Percentiles rank a stretch among this genome's conserved stretches.
Conservation (phyloP, 108 stramenopile species). For the Cyclotella distinguenda region DNA sequence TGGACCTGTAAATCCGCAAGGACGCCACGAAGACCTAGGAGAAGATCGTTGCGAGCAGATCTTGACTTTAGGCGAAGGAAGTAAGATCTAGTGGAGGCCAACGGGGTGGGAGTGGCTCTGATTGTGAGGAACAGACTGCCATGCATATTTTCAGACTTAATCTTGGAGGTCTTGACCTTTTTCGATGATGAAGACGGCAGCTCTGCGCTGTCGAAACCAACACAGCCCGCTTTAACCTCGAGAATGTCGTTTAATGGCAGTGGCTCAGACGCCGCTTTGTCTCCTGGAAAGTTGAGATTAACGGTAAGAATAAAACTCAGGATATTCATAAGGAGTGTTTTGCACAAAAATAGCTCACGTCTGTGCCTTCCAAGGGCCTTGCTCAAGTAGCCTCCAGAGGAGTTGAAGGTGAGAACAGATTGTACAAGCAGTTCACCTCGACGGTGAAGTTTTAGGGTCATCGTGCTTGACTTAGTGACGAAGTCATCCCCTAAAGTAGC, state of each 20-base stretch:
- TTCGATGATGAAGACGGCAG: conserved; percentile 68
- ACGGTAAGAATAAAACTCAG: neutral
- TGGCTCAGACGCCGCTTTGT: conserved; percentile 81
- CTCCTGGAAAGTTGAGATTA: conserved; percentile 14
- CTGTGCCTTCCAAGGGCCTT: conserved; percentile 79
- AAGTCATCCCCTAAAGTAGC: conserved; percentile 67
- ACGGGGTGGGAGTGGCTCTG: conserved; percentile 79
- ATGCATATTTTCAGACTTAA: conserved; percentile 76
- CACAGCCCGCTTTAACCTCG: conserved; percentile 83
- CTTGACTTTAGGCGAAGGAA: conserved; percentile 84
- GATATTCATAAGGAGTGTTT: no score
- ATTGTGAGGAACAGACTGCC: conserved; percentile 84
- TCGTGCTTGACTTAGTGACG: conserved; percentile 76
- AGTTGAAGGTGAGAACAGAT: conserved; percentile 72
- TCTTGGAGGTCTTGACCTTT: conserved; percentile 58
- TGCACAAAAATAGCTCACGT: conserved; percentile 39
- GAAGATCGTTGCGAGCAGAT: conserved; percentile 74
- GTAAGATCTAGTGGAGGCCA: conserved; percentile 75
- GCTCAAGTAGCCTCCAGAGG: conserved; percentile 84
- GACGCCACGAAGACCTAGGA: conserved; percentile 73
- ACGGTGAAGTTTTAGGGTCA: conserved; percentile 77
- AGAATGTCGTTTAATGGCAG: conserved; percentile 86
- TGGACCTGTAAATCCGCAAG: conserved; percentile 86
- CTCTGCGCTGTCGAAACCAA: conserved; percentile 80
- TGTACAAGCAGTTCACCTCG: conserved; percentile 81